Evolutionary conservation across 768 basidiomycete genomes (phyloP), one percentile per base, ranked within the genome.

Genomic region (Tylopilus rubrobrunneus): DNA sequence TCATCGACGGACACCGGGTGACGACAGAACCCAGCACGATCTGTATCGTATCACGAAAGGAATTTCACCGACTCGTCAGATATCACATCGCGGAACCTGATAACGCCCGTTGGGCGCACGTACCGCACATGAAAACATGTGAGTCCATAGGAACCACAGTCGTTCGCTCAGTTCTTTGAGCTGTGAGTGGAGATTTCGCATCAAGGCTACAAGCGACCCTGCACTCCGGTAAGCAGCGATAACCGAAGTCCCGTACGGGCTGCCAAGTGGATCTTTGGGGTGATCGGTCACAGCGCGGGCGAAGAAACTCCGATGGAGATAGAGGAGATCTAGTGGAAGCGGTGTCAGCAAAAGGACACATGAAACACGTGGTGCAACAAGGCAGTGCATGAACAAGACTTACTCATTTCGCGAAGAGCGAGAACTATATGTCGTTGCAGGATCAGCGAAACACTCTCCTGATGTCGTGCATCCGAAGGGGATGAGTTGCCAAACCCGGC

Each of bases 1-100:
- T 86, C 81, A 88, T 86, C 17, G 87, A 88, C 11, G 87, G 86
- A 68, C 86, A 88, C 48, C 86, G 77, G 17, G 87, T 89, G 11
- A 88, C 86, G 34, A 89, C 86, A 21, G 86, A 85, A 34, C 86
- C 86, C 45, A 89, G 70, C 48, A 89, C 75, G 57, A 89, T 87
- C 84, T 64, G 28, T 37, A 53, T 56, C 47, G 27, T 23, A 34
- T 48, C 48, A 41, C 15, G 40, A 45, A 42, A 45, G 40, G 37
- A 51, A 53, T 56, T 58, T 36, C 54, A 45, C 48, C 31, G 12
- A 9, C 28, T 33, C 27, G 56, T 69, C 44, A 67, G 61, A 7
- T 44, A 45, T 36, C 55, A 49, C 52, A 56, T 59, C 48, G 45
- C 48, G 53, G 54, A 57, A 37, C 49, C 48, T 40, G 4, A 53